These are phyloP conservation scores for Wallemia ichthyophaga DNA, from an alignment of 1,284 basidiomycete genomes.

Conservation along the genomic window DNA sequence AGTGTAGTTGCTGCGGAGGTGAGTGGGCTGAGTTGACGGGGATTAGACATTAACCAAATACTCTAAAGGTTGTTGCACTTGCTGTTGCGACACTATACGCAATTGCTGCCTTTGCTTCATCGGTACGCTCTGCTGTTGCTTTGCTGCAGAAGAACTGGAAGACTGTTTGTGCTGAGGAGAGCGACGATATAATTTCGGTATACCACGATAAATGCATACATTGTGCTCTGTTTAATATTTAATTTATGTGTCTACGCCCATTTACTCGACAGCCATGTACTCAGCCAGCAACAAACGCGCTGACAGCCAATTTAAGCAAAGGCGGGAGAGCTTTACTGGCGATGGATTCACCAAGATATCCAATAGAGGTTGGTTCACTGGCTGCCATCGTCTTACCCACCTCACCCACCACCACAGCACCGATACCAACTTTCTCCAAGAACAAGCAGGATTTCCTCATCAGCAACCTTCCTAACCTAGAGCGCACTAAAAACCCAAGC, in stretches of 20 bases:
- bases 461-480: conserved; percentile 5
- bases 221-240: too few species aligned
- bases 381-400: conserved; percentile 10
- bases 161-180: not conserved
- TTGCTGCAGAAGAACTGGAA: not conserved
- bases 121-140: conserved; percentile 1
- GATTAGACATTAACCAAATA: not conserved
- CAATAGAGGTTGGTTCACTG: conserved; percentile 4
- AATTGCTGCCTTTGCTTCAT: conserved; percentile 1
- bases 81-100: not conserved
- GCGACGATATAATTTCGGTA: too few species aligned
- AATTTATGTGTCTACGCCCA: too few species aligned
- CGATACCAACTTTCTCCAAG: not conserved
- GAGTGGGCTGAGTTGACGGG: too few species aligned
- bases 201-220: too few species aligned
- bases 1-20: not conserved
- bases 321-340: not conserved
- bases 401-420: conserved; percentile 7
- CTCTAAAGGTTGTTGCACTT: not conserved
- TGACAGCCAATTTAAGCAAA: not conserved
- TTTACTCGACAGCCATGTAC: not conserved
- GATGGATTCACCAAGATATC: not conserved
- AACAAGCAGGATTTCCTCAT: not conserved
- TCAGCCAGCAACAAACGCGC: not conserved
- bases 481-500: conserved; percentile 6